A percentile compares a stretch with the other conserved stretches of the same genome.
These are phyloP conservation scores for Antrodiella citrinella DNA, from an alignment of 768 basidiomycete species.

Conservation along the genomic window DNA sequence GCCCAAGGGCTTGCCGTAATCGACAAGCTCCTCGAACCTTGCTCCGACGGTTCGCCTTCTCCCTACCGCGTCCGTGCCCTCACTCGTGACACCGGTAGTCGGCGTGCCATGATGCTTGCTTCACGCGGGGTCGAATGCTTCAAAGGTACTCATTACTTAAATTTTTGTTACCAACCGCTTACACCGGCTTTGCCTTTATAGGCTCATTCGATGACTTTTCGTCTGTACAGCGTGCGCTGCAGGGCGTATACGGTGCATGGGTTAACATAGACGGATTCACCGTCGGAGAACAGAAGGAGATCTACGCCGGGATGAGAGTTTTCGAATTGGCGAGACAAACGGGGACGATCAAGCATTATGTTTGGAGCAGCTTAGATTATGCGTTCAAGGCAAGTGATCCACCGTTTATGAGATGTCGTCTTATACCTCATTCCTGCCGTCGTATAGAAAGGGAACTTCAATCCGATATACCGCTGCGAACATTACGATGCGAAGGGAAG, in stretches of 20 bases:
- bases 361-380: constrained; percentile 37
- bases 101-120: constrained; percentile 27
- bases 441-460: constrained; percentile 13
- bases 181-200: constrained; percentile 5
- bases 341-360: constrained; percentile 27
- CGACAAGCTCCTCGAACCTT: constrained; percentile 27
- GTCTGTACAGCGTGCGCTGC: constrained; percentile 23
- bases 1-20: constrained; percentile 36
- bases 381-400: constrained; percentile 27
- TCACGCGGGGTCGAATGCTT: constrained; percentile 30
- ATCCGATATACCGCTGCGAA: constrained; percentile 27
- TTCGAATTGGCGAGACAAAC: constrained; percentile 32
- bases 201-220: constrained; percentile 28
- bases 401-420: constrained; percentile 12
- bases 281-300: constrained; percentile 33
- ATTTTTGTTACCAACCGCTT: not conserved
- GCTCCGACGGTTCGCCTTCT: constrained; percentile 29
- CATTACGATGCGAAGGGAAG: constrained; percentile 36
- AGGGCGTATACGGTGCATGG: constrained; percentile 32
- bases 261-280: constrained; percentile 31
- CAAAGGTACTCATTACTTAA: constrained; percentile 25
- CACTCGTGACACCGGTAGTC: constrained; percentile 27
- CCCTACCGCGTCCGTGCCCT: constrained; percentile 36
- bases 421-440: not conserved
- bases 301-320: constrained; percentile 31